Evolutionary conservation across 352 stramenopile species (phyloP), one percentile per base, ranked within the genome.

Genomic region (Phytophthora sp.): DNA sequence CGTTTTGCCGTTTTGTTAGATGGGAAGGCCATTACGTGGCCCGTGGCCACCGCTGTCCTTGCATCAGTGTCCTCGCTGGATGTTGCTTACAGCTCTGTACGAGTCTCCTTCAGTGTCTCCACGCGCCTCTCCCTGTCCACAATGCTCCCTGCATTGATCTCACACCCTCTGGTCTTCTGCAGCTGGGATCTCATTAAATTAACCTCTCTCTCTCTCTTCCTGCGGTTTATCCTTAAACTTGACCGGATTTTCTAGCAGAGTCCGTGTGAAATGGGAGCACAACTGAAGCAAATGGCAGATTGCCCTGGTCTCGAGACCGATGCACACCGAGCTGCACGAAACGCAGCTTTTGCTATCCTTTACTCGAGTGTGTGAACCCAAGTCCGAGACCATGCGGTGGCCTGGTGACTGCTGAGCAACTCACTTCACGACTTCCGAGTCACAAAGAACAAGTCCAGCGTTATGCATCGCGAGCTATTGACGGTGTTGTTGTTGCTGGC

Each of bases 221-320:
- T n/a, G n/a, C n/a, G n/a, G n/a, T 52, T 47, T 27, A 4, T 26
- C 16, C 44, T 20, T 64, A 58, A 54, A 52, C 54, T 55, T 50
- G 21, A 23, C 51, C 52, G 65, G 65, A 73, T 73, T 69, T 67
- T 73, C 51, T 18, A 57, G 39, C 21, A 46, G 27, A 57, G 31
- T 20, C n/a, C n/a, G 45, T 54, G 47, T 41, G 47, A 63, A 66
- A 52, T 47, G 41, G 47, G 24, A 51, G 29, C 39, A 60, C 46
- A 57, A 53, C 27, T n/a, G 33, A 26, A 27, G 8, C 24, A 49
- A 62, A 29, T 55, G 55, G 12, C 42, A 29, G 53, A 31, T 61
- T 67, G 31, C 63, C 39, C 49, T 62, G 11, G n/a, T 31, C 18
- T 65, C 39, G 36, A 35, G 27, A 30, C 23, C 29, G n/a, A 54